Evolutionary conservation across 1,139 yeast species (phyloP).

Genomic region (Lodderomyces margitis): DNA sequence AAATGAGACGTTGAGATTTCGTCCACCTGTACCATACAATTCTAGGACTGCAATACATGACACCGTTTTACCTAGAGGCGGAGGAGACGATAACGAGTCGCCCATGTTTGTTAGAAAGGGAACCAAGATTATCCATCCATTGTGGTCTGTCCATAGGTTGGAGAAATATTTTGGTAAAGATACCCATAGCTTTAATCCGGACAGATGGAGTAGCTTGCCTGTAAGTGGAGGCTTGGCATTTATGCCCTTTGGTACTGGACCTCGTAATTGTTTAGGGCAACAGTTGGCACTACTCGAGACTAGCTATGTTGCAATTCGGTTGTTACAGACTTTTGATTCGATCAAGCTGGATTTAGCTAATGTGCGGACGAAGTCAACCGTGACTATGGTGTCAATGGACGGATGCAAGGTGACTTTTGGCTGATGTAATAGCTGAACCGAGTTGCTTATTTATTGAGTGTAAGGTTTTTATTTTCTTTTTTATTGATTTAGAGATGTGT

Average conservation of each 20-base stretch:
- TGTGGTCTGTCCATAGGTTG: slow-evolving; percentile 45
- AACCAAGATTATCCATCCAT: slow-evolving; percentile 38
- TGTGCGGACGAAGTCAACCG: slow-evolving; percentile 17
- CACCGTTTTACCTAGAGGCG: slow-evolving; percentile 49
- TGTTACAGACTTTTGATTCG: slow-evolving; percentile 25
- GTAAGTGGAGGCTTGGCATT: slow-evolving; percentile 33
- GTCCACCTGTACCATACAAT: slow-evolving; percentile 55
- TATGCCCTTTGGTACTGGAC: slow-evolving; percentile 36
- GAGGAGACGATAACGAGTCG: slow-evolving; percentile 39
- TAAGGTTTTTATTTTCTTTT: too few relatives aligned
- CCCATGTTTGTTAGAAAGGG: slow-evolving; percentile 49
- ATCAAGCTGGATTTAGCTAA: slow-evolving; percentile 12
- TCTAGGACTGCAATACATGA: slow-evolving; percentile 40
- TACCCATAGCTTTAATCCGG: slow-evolving; percentile 44
- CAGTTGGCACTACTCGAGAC: slow-evolving; percentile 40
- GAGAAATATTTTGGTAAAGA: slow-evolving; percentile 46
- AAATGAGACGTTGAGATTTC: slow-evolving; percentile 50
- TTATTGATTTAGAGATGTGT: too few relatives aligned
- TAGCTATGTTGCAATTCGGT: slow-evolving; percentile 30
- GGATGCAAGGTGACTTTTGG: slow-evolving; percentile 16
- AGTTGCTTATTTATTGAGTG: too few relatives aligned
- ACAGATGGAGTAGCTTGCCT: slow-evolving; percentile 38
- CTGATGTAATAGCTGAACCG: too few relatives aligned
- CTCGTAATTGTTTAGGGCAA: slow-evolving; percentile 36
- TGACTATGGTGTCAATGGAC: slow-evolving; percentile 20